Conservation (phyloP, 805 yeast genomes). For the Starmerella geochares region DNA sequence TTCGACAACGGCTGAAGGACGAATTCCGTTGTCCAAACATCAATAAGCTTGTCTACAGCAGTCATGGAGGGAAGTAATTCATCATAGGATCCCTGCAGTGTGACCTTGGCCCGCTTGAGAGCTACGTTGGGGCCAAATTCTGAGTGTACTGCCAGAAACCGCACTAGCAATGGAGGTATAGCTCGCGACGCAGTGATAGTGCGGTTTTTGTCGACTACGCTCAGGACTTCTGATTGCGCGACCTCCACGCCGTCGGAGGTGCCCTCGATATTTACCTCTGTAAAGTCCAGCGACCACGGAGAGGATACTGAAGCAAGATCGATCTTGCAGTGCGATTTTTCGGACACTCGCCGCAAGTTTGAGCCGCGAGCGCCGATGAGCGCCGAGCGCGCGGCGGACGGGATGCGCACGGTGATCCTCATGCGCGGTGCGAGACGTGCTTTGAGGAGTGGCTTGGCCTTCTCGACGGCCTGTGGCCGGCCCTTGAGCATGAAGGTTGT, state of each 20-base stretch:
- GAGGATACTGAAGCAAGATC: slow-evolving; percentile 1
- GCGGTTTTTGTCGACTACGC: slow-evolving; percentile 6
- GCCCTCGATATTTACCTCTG: slow-evolving; percentile 13
- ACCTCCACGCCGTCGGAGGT: neutral
- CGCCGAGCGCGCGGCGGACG: slow-evolving; percentile 20
- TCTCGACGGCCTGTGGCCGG: slow-evolving; percentile 9
- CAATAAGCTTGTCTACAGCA: slow-evolving; percentile 7
- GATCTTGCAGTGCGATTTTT: slow-evolving; percentile 10
- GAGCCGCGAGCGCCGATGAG: slow-evolving; percentile 23
- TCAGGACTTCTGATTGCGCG: slow-evolving; percentile 2
- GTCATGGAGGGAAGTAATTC: slow-evolving; percentile 8
- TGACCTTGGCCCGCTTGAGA: neutral
- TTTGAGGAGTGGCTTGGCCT: slow-evolving; percentile 13
- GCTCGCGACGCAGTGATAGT: slow-evolving; percentile 9
- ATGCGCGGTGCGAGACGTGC: slow-evolving; percentile 17
- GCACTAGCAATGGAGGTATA: slow-evolving; percentile 1
- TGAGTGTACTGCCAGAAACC: neutral
- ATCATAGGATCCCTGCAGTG: slow-evolving; percentile 9
- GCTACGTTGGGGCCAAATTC: slow-evolving; percentile 3
- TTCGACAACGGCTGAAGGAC: slow-evolving; percentile 1
- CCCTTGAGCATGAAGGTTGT: slow-evolving; percentile 23
- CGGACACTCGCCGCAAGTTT: slow-evolving; percentile 15
- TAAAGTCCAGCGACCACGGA: slow-evolving; percentile 15
- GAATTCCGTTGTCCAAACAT: neutral
- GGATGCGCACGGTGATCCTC: slow-evolving; percentile 9